Conservation (phyloP, 805 yeast genomes). For the Metschnikowia baotianmanensis region DNA sequence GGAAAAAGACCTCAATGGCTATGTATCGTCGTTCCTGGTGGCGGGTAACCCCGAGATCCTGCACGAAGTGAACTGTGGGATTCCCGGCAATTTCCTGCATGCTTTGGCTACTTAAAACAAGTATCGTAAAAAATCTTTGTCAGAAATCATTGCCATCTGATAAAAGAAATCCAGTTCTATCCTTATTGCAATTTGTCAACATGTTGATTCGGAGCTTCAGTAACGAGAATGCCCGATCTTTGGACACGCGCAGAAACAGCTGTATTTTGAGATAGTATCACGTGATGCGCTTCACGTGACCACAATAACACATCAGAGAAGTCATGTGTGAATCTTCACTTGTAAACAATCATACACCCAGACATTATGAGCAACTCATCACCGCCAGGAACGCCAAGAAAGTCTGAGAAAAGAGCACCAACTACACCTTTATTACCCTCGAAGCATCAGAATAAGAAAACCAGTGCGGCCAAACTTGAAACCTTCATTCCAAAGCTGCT, state of each 20-base stretch:
- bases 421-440: constrained; percentile 36
- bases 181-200: too few species aligned
- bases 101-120: too few species aligned
- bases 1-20: too few species aligned
- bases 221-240: too few species aligned
- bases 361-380: constrained; percentile 1
- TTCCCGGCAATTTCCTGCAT: background rate
- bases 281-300: background rate
- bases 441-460: constrained; percentile 22
- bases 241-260: too few species aligned
- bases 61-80: background rate
- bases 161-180: too few species aligned
- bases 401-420: constrained; percentile 31
- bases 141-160: too few species aligned
- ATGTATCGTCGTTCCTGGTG: too few species aligned
- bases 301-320: background rate
- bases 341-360: background rate
- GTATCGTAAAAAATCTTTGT: too few species aligned
- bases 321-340: background rate
- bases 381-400: constrained; percentile 12
- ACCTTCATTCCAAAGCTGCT: constrained; percentile 1
- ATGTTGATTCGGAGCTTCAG: too few species aligned
- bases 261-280: background rate
- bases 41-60: background rate
- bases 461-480: constrained; percentile 12